Evolutionary conservation across 192 early-diverging fungal species (phyloP).

Genomic region (Kickxella alabastrina): DNA sequence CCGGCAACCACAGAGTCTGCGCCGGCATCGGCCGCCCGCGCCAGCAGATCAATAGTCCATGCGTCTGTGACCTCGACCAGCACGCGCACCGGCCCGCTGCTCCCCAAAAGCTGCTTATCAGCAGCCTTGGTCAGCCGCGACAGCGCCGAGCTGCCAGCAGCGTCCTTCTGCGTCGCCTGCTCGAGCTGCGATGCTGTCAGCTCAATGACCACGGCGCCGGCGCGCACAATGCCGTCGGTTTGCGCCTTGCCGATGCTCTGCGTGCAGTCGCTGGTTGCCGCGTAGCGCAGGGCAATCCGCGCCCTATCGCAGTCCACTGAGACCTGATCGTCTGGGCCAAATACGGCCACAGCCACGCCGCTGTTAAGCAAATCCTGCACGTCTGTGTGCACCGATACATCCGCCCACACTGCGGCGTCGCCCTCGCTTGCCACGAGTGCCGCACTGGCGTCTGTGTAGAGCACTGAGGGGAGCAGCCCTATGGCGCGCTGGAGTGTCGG

Average conservation of each 20-base stretch:
- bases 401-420: constrained; percentile 15
- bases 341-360: constrained; percentile 33
- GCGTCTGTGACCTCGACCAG: constrained; percentile 22
- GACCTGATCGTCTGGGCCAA: background rate
- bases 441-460: background rate
- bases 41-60: constrained; percentile 33
- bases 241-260: constrained; percentile 12
- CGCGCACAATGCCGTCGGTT: constrained; percentile 12
- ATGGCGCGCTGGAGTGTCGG: background rate
- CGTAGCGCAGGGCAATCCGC: constrained; percentile 39
- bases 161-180: constrained; percentile 10
- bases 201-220: constrained; percentile 31
- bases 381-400: constrained; percentile 8
- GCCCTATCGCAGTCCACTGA: constrained; percentile 8
- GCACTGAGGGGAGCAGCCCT: constrained; percentile 13
- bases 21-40: constrained; percentile 12
- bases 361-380: constrained; percentile 33
- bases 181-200: constrained; percentile 25
- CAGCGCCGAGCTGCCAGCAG: constrained; percentile 8
- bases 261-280: background rate
- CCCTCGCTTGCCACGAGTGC: constrained; percentile 13
- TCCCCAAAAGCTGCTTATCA: constrained; percentile 7
- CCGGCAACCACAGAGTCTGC: constrained; percentile 20
- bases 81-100: constrained; percentile 36
- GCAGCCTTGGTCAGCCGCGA: constrained; percentile 17